These are phyloP conservation scores for Penicillium mononematosum DNA, from an alignment of 495 filamentous ascomycete genomes.

Conservation along the genomic window DNA sequence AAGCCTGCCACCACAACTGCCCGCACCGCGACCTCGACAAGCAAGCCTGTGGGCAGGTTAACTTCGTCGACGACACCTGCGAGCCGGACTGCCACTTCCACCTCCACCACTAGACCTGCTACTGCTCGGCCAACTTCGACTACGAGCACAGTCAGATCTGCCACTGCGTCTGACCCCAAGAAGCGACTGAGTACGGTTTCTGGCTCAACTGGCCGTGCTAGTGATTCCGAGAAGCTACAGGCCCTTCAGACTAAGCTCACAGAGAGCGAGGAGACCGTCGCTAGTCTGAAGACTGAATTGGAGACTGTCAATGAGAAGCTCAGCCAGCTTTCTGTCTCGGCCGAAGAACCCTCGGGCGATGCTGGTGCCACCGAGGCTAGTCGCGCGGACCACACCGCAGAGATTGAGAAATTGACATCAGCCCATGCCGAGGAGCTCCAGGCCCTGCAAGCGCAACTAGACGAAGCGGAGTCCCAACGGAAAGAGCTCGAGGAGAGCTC, in stretches of 20 bases:
- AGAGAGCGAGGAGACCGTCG: slow-evolving; percentile 44
- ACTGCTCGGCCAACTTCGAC: slow-evolving; percentile 27
- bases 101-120: slow-evolving; percentile 24
- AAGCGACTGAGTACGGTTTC: slow-evolving; percentile 39
- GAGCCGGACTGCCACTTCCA: slow-evolving; percentile 27
- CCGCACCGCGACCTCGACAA: slow-evolving; percentile 33
- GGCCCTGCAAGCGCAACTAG: slow-evolving; percentile 36
- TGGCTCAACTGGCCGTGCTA: slow-evolving; percentile 28
- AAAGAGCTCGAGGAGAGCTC: slow-evolving; percentile 45
- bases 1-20: slow-evolving; percentile 32
- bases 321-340: slow-evolving; percentile 33
- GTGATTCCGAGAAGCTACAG: slow-evolving; percentile 40
- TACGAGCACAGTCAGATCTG: slow-evolving; percentile 24
- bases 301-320: slow-evolving; percentile 43
- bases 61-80: slow-evolving; percentile 31
- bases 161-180: slow-evolving; percentile 26
- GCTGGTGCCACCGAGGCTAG: slow-evolving; percentile 30
- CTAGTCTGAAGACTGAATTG: slow-evolving; percentile 40
- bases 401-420: slow-evolving; percentile 38
- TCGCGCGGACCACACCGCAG: slow-evolving; percentile 39
- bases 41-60: slow-evolving; percentile 30
- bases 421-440: slow-evolving; percentile 40
- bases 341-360: slow-evolving; percentile 27
- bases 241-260: slow-evolving; percentile 42
- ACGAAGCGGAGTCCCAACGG: slow-evolving; percentile 40